Base-by-base conservation (phyloP, 225 moss, liverwort and hornwort species). In the Ulota crispa region DNA sequence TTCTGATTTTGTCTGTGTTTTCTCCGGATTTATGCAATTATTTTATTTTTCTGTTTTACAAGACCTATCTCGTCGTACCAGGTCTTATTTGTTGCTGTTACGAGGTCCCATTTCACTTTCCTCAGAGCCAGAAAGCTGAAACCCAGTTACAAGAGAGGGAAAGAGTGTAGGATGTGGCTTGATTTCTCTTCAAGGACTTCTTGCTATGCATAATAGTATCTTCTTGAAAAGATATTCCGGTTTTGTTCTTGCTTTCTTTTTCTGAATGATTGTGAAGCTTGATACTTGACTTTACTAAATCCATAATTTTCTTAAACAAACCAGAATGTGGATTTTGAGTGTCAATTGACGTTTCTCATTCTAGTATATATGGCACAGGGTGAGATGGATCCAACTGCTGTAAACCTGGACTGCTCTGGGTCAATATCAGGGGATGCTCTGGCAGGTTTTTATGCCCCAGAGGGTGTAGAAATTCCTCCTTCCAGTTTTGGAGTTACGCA, bases 401-500 rank as follows among this genome's bases (percentile, higher is more conserved):
- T 99, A 57, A 94, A 91, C 80, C 86, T 99, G 65, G 99, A 99
- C 84, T 99, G 99, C 88, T 91, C 92, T 62, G 99, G 99, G 64
- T 91, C 92, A 87, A 73, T 99, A 73, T 90, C 89, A 72, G 93
- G 94, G 77, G 92, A 94, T 87, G 86, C 92, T 70, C 53, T 94
- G 70, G 91, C 96, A 65, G 85, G 89, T 43, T 92, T 93, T 70
- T 99, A 96, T 87, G 87, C 89, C 56, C 96, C 94, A 64, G 78
- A 92, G 61, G 92, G 92, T 81, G 82, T 95, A 45, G 94, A 95
- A 68, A 84, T 94, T 68, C 89, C 94, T 75, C 87, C 92, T 64
- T 88, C 86, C 36, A 94, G 91, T 71, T 99, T 99, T 86, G 99
- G 99, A 79, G 84, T 86, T 60, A 86, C 92, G 83, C 91, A 92